A percentile compares a stretch with the other conserved stretches of the same genome.
These are phyloP conservation scores for Geranomyces variabilis DNA, from an alignment of 192 early-diverging fungal species.

Conservation along the genomic window DNA sequence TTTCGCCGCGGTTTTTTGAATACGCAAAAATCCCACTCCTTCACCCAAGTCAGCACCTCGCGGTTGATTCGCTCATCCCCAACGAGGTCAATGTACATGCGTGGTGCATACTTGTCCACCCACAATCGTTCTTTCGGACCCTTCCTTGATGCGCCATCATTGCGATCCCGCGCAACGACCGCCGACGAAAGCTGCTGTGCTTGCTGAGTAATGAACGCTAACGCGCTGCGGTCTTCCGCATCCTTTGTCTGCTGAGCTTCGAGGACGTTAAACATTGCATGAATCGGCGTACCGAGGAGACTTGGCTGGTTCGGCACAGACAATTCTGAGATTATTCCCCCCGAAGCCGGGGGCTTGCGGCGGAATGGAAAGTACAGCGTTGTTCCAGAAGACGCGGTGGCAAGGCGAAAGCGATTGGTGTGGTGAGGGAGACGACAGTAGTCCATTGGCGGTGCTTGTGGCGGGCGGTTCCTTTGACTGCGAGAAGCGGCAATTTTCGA, in stretches of 20 bases:
- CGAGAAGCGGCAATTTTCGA: neutral
- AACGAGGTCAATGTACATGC: conserved; percentile 79
- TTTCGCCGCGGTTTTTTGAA: conserved; percentile 53
- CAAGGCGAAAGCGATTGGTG: conserved; percentile 19
- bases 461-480: neutral
- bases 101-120: conserved; percentile 91
- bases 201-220: conserved; percentile 7
- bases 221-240: conserved; percentile 16
- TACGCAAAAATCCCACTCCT: conserved; percentile 95
- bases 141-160: conserved; percentile 9
- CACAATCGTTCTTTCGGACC: conserved; percentile 54
- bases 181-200: neutral
- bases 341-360: neutral
- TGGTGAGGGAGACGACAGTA: conserved; percentile 13
- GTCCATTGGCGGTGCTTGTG: neutral
- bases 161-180: neutral
- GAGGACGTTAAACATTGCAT: conserved; percentile 34
- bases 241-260: conserved; percentile 30
- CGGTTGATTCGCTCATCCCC: conserved; percentile 90
- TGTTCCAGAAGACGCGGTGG: conserved; percentile 22
- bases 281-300: conserved; percentile 32
- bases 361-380: conserved; percentile 43
- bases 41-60: conserved; percentile 90
- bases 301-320: neutral
- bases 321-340: neutral